phyloP scores from a whole-genome alignment of 1,284 basidiomycete genomes.

The Coniferiporia sulphurascens region DNA sequence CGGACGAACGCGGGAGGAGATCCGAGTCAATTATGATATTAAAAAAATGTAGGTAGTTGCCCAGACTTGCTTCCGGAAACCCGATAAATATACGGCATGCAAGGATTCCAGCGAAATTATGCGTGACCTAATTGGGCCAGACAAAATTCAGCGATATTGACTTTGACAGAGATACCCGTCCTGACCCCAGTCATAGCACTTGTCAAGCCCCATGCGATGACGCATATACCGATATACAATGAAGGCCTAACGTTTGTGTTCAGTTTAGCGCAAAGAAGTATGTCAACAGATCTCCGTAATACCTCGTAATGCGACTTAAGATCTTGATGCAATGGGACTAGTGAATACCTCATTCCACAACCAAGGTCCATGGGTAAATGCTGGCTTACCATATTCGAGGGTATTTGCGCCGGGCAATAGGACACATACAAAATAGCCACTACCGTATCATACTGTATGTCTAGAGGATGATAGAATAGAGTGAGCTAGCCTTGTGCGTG shows the following conservation, averaged over 20 bases:
- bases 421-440: constrained; percentile 57
- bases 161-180: neutral
- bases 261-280: neutral
- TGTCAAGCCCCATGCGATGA: constrained; percentile 25
- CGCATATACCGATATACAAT: constrained; percentile 24
- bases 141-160: neutral
- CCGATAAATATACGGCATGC: constrained; percentile 25
- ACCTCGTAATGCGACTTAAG: constrained; percentile 50
- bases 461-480: constrained; percentile 27
- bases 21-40: neutral
- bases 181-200: constrained; percentile 23
- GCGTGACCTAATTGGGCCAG: constrained; percentile 17
- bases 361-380: neutral
- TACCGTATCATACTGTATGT: constrained; percentile 55
- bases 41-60: neutral
- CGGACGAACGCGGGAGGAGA: neutral
- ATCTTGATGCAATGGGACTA: constrained; percentile 31
- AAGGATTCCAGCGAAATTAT: constrained; percentile 24
- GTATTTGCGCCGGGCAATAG: constrained; percentile 58
- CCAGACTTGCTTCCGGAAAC: constrained; percentile 20
- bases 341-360: neutral
- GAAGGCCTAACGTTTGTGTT: constrained; percentile 19
- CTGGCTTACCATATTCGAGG: constrained; percentile 55
- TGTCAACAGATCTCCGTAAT: neutral
- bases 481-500: no score